phyloP scores from a whole-genome alignment of 2,329 filamentous ascomycete species.

The Scleromitrula shiraiana region DNA sequence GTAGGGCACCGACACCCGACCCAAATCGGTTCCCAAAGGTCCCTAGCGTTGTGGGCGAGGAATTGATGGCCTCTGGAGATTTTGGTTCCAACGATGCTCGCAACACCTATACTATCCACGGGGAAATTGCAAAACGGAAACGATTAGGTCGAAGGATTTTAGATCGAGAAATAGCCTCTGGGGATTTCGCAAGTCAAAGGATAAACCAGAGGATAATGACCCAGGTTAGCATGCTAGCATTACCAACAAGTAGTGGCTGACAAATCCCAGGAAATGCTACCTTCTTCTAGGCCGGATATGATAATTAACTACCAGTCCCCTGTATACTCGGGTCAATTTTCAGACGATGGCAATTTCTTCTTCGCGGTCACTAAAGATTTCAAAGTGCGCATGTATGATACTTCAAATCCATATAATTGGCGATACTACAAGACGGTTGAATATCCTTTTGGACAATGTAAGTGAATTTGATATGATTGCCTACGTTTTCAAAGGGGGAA shows the following conservation, averaged over 20 bases:
- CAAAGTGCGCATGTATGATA: slow-evolving; percentile 94
- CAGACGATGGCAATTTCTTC: slow-evolving; percentile 95
- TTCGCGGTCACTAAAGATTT: slow-evolving; percentile 90
- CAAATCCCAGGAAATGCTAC: slow-evolving; percentile 59
- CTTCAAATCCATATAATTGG: slow-evolving; percentile 91
- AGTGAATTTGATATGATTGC: background rate
- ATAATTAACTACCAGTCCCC: slow-evolving; percentile 80
- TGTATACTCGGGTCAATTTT: slow-evolving; percentile 94
- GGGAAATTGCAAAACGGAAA: slow-evolving; percentile 36
- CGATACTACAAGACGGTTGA: slow-evolving; percentile 85
- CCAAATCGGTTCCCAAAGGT: slow-evolving; percentile 68
- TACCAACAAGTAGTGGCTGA: no score
- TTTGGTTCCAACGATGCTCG: slow-evolving; percentile 64
- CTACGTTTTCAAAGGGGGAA: no score
- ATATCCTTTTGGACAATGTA: slow-evolving; percentile 67
- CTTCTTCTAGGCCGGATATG: slow-evolving; percentile 68
- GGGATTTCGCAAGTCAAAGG: slow-evolving; percentile 48
- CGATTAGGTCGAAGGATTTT: slow-evolving; percentile 62
- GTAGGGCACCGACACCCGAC: slow-evolving; percentile 38
- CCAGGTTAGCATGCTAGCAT: slow-evolving; percentile 43
- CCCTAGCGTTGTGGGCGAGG: slow-evolving; percentile 66
- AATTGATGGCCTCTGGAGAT: slow-evolving; percentile 72
- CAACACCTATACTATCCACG: slow-evolving; percentile 30
- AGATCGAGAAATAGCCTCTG: slow-evolving; percentile 73
- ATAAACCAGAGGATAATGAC: slow-evolving; percentile 58